Evolutionary conservation across 225 moss, liverwort and hornwort genomes (phyloP), one percentile per base, ranked within the genome.

Genomic region (Marchantia paleacea): DNA sequence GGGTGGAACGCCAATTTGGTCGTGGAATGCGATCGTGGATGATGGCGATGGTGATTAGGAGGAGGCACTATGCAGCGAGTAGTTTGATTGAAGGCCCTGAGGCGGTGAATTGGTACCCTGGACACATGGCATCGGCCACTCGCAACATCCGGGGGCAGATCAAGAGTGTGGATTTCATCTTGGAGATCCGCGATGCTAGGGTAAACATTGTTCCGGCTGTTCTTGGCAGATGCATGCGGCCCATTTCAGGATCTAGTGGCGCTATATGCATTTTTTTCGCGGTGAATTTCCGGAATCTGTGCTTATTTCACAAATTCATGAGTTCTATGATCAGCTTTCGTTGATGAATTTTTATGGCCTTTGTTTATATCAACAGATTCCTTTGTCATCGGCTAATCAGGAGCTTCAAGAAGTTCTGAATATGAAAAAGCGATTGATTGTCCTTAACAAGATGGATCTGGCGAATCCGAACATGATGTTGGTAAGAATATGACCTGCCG

Each of bases 401-500:
- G 92, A 94, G 83, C 90, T 99, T 48, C 99, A 99, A 85, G 94
- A 92, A n/a, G 79, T 95, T 72, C 79, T 99, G 83, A 86, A 83
- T 81, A 90, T 92, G 81, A 95, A 92, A 82, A 99, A 91, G 60
- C 91, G 99, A 31, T 81, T 99, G 51, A 88, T 95, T 66, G 90
- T 99, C 50, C 87, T 95, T 50, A 99, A 99, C 83, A 99, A 95
- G 88, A 92, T 99, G 99, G 99, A 95, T 75, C 92, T 99, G 79
- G 92, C 95, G 6, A 99, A 99, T 80, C 99, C 99, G 15, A 99
- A 99, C 61, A 99, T 99, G 92, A 90, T 90, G 83, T 91, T 91
- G 68, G 97, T 99, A 86, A 88, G 90, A 78, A 54, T 54, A 63
- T 26, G 24, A 16, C 11, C 10, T 39, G 39, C 39, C 39, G 39